Percentiles rank a stretch among this genome's conserved stretches.
Evolutionary conservation across 208 protist species (phyloP).

Genomic region (Phytomonas sp.): DNA sequence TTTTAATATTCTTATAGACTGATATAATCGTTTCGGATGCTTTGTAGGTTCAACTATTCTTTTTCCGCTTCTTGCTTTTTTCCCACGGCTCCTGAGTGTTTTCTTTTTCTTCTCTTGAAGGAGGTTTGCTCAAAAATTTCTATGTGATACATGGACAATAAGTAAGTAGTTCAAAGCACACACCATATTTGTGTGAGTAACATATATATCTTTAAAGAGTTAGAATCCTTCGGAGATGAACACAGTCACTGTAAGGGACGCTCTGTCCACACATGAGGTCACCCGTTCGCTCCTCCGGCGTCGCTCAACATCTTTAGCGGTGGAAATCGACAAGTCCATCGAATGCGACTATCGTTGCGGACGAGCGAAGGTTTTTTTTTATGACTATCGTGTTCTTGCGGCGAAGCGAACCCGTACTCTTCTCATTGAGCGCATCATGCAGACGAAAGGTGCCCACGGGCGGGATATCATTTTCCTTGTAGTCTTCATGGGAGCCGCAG

Average conservation of each 20-base stretch:
- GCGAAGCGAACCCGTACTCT: background rate
- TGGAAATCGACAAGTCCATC: background rate
- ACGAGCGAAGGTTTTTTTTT: background rate
- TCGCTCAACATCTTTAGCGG: constrained; percentile 9
- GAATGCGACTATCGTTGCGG: constrained; percentile 11
- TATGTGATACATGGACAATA: background rate
- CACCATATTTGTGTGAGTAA: background rate
- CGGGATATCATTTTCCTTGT: constrained; percentile 22
- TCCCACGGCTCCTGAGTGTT: background rate
- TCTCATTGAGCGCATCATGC: constrained; percentile 12
- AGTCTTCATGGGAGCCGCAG: constrained; percentile 16
- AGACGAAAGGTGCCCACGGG: constrained; percentile 11
- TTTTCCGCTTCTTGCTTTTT: background rate
- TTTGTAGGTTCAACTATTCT: background rate
- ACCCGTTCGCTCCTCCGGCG: constrained; percentile 14
- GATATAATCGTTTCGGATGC: background rate
- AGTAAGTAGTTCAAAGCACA: background rate
- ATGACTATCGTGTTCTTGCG: constrained; percentile 1
- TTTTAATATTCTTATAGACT: background rate
- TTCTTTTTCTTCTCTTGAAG: background rate
- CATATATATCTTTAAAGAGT: constrained; percentile 5
- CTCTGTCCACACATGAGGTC: constrained; percentile 15
- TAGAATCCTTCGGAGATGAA: constrained; percentile 4
- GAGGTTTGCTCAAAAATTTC: background rate
- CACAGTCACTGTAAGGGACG: constrained; percentile 12